phyloP scores from a whole-genome alignment of 192 early-diverging fungal genomes.

The Spinellus fusiger region DNA sequence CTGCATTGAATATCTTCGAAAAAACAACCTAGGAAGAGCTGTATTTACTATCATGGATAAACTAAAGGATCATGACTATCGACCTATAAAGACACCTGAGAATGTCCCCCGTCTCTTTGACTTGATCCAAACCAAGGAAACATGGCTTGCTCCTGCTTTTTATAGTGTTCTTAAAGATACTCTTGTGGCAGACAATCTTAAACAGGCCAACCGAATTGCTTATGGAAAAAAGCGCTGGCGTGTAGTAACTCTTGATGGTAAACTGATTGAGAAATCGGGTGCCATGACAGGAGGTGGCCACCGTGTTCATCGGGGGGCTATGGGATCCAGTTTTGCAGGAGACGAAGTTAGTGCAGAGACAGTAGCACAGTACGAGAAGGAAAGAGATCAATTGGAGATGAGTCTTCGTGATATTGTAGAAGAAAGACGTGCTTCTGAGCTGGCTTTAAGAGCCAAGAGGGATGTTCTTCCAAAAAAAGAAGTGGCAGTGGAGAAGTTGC shows the following conservation, averaged over 20 bases:
- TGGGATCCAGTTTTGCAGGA: conserved; percentile 71
- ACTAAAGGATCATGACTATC: conserved; percentile 45
- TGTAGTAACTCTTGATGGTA: conserved; percentile 90
- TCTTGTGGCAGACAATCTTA: conserved; percentile 76
- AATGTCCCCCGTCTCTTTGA: conserved; percentile 87
- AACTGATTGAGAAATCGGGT: conserved; percentile 86
- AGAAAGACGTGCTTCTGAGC: conserved; percentile 32
- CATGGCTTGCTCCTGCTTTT: conserved; percentile 74
- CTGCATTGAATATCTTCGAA: conserved; percentile 85
- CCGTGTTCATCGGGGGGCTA: conserved; percentile 71
- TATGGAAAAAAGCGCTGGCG: conserved; percentile 79
- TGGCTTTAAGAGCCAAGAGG: conserved; percentile 44
- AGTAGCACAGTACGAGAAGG: conserved; percentile 51
- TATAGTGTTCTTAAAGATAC: conserved; percentile 84
- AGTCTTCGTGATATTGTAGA: conserved; percentile 46
- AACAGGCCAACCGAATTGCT: conserved; percentile 83
- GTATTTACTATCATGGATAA: conserved; percentile 80
- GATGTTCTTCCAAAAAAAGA: conserved; percentile 52
- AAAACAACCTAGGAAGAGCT: conserved; percentile 81
- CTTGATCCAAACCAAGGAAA: conserved; percentile 71
- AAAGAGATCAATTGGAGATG: conserved; percentile 52
- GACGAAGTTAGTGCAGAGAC: conserved; percentile 48
- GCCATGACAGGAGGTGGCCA: conserved; percentile 92
- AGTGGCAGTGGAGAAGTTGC: conserved; percentile 56
- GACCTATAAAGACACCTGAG: conserved; percentile 61